Evolutionary conservation across 2,329 filamentous ascomycete genomes (phyloP).

Genomic region (Talaromyces pinophilus): DNA sequence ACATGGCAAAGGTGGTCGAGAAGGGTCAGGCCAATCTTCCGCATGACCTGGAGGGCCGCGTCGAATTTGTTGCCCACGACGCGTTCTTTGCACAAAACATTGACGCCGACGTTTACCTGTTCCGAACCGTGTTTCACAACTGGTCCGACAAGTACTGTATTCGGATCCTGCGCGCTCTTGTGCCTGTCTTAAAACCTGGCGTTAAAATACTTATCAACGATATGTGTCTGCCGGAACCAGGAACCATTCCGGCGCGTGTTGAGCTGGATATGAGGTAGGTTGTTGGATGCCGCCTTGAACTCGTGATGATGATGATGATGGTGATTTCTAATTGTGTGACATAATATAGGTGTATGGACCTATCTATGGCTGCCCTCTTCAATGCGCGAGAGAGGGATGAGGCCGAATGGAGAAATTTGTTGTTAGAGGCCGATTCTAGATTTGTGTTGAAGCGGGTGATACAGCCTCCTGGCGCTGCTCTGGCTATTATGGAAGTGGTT

Average conservation of each 20-base stretch:
- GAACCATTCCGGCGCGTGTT: constrained; percentile 15
- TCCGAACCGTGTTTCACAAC: constrained; percentile 31
- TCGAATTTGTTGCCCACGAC: constrained; percentile 18
- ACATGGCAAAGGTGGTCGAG: constrained; percentile 38
- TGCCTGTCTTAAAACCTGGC: constrained; percentile 26
- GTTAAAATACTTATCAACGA: constrained; percentile 31
- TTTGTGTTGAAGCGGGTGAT: too few relatives aligned
- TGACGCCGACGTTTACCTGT: constrained; percentile 29
- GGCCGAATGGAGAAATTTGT: too few relatives aligned
- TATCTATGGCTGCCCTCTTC: too few relatives aligned
- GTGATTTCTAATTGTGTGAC: too few relatives aligned
- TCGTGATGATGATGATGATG: too few relatives aligned
- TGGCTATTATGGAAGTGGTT: too few relatives aligned
- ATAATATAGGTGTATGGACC: too few relatives aligned
- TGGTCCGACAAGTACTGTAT: constrained; percentile 29
- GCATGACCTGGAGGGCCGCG: neutral
- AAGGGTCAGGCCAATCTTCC: neutral
- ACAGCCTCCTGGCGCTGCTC: too few relatives aligned
- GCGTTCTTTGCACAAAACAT: neutral
- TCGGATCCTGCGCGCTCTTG: constrained; percentile 27
- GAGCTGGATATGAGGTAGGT: too few relatives aligned
- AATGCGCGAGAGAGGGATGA: too few relatives aligned
- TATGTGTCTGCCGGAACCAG: constrained; percentile 28
- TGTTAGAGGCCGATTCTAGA: too few relatives aligned
- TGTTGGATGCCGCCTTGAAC: too few relatives aligned